Evolutionary conservation across 2,329 filamentous ascomycete genomes (phyloP).

Genomic region (Penicillium brevicompactum): DNA sequence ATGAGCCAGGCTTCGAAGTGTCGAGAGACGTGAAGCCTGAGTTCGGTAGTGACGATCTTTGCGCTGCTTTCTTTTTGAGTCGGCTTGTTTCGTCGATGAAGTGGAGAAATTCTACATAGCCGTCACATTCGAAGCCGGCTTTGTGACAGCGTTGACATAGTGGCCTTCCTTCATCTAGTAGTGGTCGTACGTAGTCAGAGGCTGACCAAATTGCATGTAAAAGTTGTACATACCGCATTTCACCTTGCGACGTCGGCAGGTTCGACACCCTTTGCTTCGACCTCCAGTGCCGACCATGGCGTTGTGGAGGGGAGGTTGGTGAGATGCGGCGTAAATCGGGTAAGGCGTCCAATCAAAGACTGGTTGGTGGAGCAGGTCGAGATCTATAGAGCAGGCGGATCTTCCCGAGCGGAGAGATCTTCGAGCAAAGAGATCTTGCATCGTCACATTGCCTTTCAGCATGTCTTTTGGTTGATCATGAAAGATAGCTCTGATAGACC

Average conservation of each 20-base stretch:
- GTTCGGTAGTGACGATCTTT: not conserved
- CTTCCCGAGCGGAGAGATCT: no score
- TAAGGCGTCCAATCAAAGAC: not conserved
- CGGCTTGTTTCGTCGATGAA: constrained; percentile 11
- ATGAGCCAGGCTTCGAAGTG: not conserved
- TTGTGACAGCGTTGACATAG: constrained; percentile 15
- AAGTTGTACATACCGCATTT: constrained; percentile 15
- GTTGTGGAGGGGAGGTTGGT: not conserved
- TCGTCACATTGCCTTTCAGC: no score
- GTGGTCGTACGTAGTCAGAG: not conserved
- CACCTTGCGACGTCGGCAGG: constrained; percentile 15
- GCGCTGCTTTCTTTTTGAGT: not conserved
- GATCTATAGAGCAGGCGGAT: not conserved
- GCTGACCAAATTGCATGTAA: not conserved
- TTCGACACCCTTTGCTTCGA: constrained; percentile 21
- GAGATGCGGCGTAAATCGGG: not conserved
- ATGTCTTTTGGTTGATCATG: no score
- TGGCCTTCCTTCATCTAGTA: constrained; percentile 17
- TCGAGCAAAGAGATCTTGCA: no score
- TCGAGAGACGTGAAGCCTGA: not conserved
- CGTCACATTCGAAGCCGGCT: constrained; percentile 9
- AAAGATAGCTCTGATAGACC: no score
- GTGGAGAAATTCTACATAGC: constrained; percentile 13
- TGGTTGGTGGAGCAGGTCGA: not conserved
- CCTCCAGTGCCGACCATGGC: constrained; percentile 16